These are phyloP conservation scores for Candida stauntonica DNA, from an alignment of 805 yeast species.

Conservation along the genomic window DNA sequence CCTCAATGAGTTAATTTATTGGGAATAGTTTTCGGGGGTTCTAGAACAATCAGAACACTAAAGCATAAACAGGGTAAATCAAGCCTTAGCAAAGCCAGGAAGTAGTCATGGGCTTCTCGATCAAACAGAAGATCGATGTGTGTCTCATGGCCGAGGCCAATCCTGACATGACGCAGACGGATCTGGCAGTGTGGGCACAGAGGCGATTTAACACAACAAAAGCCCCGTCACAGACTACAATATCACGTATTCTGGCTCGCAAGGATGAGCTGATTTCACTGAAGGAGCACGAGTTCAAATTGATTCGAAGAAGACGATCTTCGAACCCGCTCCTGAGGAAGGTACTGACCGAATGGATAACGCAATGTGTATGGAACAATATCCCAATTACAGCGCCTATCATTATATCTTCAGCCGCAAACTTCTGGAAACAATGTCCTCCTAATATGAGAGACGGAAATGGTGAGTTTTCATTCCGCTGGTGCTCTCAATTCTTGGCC, in stretches of 20 bases:
- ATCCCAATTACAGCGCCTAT: slow-evolving; percentile 63
- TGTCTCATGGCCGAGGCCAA: slow-evolving; percentile 65
- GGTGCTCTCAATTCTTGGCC: slow-evolving; percentile 44
- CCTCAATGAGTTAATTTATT: too few species aligned
- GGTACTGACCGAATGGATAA: slow-evolving; percentile 66
- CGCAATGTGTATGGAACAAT: slow-evolving; percentile 63
- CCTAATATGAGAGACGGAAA: slow-evolving; percentile 51
- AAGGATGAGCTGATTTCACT: slow-evolving; percentile 49
- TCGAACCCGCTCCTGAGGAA: slow-evolving; percentile 53
- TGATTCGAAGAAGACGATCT: slow-evolving; percentile 41
- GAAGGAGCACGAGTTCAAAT: slow-evolving; percentile 47
- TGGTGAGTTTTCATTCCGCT: slow-evolving; percentile 60
- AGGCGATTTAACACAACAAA: slow-evolving; percentile 44
- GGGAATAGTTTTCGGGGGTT: too few species aligned
- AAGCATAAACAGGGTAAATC: too few species aligned
- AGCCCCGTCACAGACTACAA: slow-evolving; percentile 66
- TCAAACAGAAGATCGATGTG: slow-evolving; percentile 60
- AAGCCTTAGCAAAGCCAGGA: not conserved
- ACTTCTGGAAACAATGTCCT: slow-evolving; percentile 60
- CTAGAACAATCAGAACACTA: too few species aligned
- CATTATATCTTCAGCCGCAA: slow-evolving; percentile 56
- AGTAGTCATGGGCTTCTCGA: slow-evolving; percentile 48
- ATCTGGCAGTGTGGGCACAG: slow-evolving; percentile 62
- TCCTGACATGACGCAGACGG: slow-evolving; percentile 64
- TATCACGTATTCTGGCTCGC: slow-evolving; percentile 54